Conservation (phyloP, 2,329 filamentous ascomycete species). For the Lecanicillium sp. region DNA sequence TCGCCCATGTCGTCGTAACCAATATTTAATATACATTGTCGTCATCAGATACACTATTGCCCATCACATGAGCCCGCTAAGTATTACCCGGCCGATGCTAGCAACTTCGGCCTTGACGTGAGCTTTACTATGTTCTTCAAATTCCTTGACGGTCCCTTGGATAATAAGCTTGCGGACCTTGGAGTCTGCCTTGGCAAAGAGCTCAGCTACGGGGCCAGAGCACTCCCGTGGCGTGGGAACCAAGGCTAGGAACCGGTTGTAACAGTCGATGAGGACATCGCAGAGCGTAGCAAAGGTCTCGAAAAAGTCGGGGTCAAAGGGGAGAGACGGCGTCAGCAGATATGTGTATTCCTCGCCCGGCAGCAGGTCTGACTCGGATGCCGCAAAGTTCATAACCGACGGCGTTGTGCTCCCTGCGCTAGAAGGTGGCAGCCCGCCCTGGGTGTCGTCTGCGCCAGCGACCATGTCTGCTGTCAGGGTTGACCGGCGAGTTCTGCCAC, state of each 20-base stretch:
- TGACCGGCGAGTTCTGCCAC: constrained; percentile 49
- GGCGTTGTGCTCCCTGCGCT: constrained; percentile 26
- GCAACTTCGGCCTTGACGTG: constrained; percentile 75
- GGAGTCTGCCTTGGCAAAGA: constrained; percentile 84
- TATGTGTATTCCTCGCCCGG: constrained; percentile 84
- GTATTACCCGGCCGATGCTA: constrained; percentile 79
- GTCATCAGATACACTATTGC: no score
- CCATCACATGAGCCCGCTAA: constrained; percentile 78
- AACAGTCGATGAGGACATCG: constrained; percentile 90
- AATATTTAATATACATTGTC: no score
- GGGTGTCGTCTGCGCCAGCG: constrained; percentile 14
- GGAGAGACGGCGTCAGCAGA: constrained; percentile 82
- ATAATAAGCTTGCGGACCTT: constrained; percentile 84
- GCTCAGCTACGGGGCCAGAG: constrained; percentile 62
- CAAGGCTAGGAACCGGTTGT: constrained; percentile 68
- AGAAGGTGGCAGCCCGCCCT: constrained; percentile 18
- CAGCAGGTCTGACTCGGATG: constrained; percentile 57
- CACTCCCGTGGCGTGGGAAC: constrained; percentile 70
- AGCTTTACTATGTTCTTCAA: constrained; percentile 76
- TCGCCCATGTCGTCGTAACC: no score
- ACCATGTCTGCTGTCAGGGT: constrained; percentile 38
- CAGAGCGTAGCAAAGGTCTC: constrained; percentile 94
- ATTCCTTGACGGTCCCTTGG: constrained; percentile 79
- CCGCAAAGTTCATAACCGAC: constrained; percentile 48
- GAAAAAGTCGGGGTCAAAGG: constrained; percentile 95